These are phyloP conservation scores for Penicillium pancosmium DNA, from an alignment of 495 filamentous ascomycete species.

Conservation along the genomic window DNA sequence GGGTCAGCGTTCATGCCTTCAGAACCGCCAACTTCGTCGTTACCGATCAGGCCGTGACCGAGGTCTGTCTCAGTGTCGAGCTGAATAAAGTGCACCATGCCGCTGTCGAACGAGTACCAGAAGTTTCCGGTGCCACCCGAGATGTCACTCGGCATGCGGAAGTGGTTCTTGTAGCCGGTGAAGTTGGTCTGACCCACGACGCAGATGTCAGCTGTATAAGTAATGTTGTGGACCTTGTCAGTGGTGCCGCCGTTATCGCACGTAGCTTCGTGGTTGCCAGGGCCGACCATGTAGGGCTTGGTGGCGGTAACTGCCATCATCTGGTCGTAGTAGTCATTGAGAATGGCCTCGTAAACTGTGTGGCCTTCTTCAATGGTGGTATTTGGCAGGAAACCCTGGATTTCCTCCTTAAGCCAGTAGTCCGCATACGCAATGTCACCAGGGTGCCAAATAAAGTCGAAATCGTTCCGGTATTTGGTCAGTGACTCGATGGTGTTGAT, in stretches of 20 bases:
- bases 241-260: constrained; percentile 11
- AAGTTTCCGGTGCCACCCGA: constrained; percentile 52
- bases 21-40: constrained; percentile 7
- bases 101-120: constrained; percentile 62
- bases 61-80: constrained; percentile 50
- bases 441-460: constrained; percentile 19
- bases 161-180: constrained; percentile 52
- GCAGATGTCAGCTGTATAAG: constrained; percentile 9
- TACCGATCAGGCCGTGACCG: constrained; percentile 10
- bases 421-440: constrained; percentile 50
- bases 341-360: constrained; percentile 42
- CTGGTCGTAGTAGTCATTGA: constrained; percentile 48
- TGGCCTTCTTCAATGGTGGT: constrained; percentile 28
- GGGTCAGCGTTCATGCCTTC: constrained; percentile 12
- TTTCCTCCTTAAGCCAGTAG: constrained; percentile 35
- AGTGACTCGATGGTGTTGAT: constrained; percentile 19
- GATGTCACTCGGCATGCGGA: constrained; percentile 50
- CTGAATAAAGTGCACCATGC: constrained; percentile 52
- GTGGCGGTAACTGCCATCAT: constrained; percentile 30
- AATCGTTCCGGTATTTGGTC: neutral
- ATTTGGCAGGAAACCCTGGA: constrained; percentile 34
- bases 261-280: constrained; percentile 47
- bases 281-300: constrained; percentile 47
- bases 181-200: constrained; percentile 50
- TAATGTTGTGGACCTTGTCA: constrained; percentile 4